Base-by-base conservation (phyloP, 2,329 filamentous ascomycete genomes). In the Corinectria fuckeliana region DNA sequence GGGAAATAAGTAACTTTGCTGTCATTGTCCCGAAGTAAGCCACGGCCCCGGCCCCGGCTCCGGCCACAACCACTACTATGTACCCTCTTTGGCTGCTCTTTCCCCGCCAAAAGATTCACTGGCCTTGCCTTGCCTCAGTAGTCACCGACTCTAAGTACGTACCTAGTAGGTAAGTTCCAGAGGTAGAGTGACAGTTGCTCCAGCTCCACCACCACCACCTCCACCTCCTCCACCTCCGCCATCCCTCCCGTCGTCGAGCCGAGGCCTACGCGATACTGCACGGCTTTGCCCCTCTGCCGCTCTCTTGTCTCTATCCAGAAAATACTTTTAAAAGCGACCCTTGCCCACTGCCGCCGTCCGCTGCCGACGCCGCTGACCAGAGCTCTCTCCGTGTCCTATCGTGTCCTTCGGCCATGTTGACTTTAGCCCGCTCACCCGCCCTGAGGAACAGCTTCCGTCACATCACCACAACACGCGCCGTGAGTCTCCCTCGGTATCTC, bases 371-470 rank as follows among this genome's bases (percentile, higher is more conserved):
- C 51, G 13, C 47, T n/a, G 26, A 49, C 39, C 26, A 52, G 42
- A 53, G 34, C 48, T 52, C 44, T 55, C 39, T 16, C 28, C 34
- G 45, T 56, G 50, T 36, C 20, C 45, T n/a, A n/a, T n/a, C n/a
- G n/a, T n/a, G n/a, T 51, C 38, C 42, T 41, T 47, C 61, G 72
- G 74, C 72, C 71, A 76, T 76, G 75, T 76, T 76, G 60, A 69
- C 69, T 65, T 68, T 68, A 63, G 67, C 70, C 56, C 74, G 74
- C 63, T 71, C 73, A 49, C 63, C 68, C 56, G 67, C 67, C 62
- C 62, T 76, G 56, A 75, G 74, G 69, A 76, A 71, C 62, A 73
- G 68, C 62, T 66, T 74, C 65, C 72, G 70, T 68, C 69, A 68
- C 61, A 61, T 73, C 60, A 69, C 59, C 49, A 69, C 68, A 62